Evolutionary conservation across 768 basidiomycete species (phyloP), one percentile per base, ranked within the genome.

Genomic region (Amanita inopinata): DNA sequence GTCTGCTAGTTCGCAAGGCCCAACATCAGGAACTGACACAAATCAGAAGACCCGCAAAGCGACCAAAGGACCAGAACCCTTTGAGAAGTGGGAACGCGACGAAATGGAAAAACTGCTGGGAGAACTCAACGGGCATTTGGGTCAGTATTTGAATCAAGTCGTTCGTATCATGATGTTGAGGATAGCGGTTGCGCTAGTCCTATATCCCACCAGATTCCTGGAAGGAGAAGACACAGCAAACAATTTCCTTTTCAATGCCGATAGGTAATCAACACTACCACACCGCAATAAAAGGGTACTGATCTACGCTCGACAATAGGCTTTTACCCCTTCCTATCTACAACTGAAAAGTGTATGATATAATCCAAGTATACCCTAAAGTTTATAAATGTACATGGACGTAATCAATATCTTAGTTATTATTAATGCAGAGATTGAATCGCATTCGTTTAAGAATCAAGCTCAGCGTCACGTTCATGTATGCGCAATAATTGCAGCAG

Each of bases 211-310:
- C 11, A 77, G 80, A 8, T 97, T 97, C 65, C 55, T 98, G 47
- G 93, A 97, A 60, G 85, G 78, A n/a, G 93, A 97, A 61, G 90
- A 94, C 56, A 69, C 78, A 1, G 81, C 84, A 4, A 83, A 93
- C 50, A 97, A 98, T 58, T 94, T 96, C 66, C 63, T 96, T 47
- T 94, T 94, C 64, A 88, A 86, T 54, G 76, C 88, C 20, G 92
- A 94, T 55, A 71, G 74, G 84, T 82, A 49, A 46, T 71, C 57
- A 7, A 8, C 33, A 18, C 5, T 31, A 23, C 32, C 25, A 25
- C 11, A 11, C 24, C 35, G 14, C 30, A 20, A 2, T 11, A 27
- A 10, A 20, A 14, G 31, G 18, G 17, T 4, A 31, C 23, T 18
- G n/a, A n/a, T 25, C 27, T 18, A 11, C n/a, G 42, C 15, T 33